Conservation (phyloP, 352 stramenopile genomes). For the Phytophthora lateralis region DNA sequence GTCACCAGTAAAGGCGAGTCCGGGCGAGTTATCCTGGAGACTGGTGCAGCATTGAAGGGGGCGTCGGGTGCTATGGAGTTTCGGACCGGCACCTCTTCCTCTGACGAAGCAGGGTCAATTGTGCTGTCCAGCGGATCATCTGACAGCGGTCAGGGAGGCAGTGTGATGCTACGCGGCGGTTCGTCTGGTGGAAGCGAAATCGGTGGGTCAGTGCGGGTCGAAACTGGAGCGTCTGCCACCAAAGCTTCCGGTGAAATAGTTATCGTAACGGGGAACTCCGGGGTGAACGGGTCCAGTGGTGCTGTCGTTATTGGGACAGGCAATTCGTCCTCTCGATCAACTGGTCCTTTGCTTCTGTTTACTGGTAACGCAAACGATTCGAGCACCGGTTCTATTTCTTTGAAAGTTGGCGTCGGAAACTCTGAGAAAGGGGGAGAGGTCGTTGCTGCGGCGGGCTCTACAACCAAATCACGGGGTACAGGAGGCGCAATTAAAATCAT, state of each 20-base stretch:
- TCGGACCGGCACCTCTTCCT: slow-evolving; percentile 42
- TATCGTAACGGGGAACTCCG: slow-evolving; percentile 43
- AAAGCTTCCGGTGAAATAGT: slow-evolving; percentile 54
- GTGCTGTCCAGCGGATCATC: slow-evolving; percentile 44
- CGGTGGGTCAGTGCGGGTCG: slow-evolving; percentile 55
- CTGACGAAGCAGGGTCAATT: slow-evolving; percentile 36
- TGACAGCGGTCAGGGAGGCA: slow-evolving; percentile 35
- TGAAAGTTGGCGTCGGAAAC: slow-evolving; percentile 43
- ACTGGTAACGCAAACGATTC: slow-evolving; percentile 47
- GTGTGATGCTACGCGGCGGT: slow-evolving; percentile 38
- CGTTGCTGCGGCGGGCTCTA: slow-evolving; percentile 36
- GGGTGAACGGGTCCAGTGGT: slow-evolving; percentile 49
- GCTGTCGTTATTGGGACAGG: slow-evolving; percentile 57
- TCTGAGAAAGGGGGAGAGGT: slow-evolving; percentile 34
- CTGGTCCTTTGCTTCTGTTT: slow-evolving; percentile 50
- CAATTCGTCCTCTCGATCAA: slow-evolving; percentile 40
- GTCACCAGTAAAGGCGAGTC: slow-evolving; percentile 25
- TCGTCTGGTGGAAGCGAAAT: slow-evolving; percentile 37
- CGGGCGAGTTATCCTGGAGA: slow-evolving; percentile 40
- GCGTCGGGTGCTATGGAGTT: slow-evolving; percentile 49
- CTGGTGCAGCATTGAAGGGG: slow-evolving; percentile 26
- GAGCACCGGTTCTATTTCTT: slow-evolving; percentile 42
- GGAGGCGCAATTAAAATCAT: slow-evolving; percentile 35
- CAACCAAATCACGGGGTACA: slow-evolving; percentile 36
- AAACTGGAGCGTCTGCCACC: slow-evolving; percentile 43